Conservation (phyloP, 495 filamentous ascomycete species). For the Lepraria neglecta region DNA sequence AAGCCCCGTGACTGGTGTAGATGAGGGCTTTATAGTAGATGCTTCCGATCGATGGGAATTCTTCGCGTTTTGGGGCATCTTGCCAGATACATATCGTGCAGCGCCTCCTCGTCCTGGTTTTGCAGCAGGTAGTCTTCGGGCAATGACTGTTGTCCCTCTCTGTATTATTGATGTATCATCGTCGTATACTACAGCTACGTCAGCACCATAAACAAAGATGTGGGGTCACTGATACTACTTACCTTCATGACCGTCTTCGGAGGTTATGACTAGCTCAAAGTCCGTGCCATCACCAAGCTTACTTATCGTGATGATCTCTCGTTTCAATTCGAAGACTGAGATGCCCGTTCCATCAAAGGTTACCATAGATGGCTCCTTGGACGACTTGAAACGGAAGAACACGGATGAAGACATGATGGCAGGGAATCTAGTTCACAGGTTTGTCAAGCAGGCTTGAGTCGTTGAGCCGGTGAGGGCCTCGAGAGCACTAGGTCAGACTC, state of each 20-base stretch:
- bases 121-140: conserved; percentile 74
- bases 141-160: conserved; percentile 87
- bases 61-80: conserved; percentile 87
- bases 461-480: background rate
- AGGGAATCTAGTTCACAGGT: conserved; percentile 14
- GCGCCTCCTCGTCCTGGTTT: conserved; percentile 79
- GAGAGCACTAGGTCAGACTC: background rate
- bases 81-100: conserved; percentile 92
- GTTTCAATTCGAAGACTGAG: conserved; percentile 95
- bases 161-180: conserved; percentile 95
- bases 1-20: conserved; percentile 48
- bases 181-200: conserved; percentile 68
- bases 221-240: conserved; percentile 32
- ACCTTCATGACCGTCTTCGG: conserved; percentile 90
- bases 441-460: conserved; percentile 1
- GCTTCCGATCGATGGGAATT: conserved; percentile 70
- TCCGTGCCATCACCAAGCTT: conserved; percentile 94
- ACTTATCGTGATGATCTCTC: conserved; percentile 92
- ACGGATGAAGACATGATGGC: conserved; percentile 84
- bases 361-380: conserved; percentile 88
- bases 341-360: conserved; percentile 98
- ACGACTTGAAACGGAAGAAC: conserved; percentile 99
- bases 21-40: conserved; percentile 40
- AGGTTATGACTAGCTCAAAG: conserved; percentile 90
- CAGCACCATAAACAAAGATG: conserved; percentile 5